Evolutionary conservation across 2,329 filamentous ascomycete genomes (phyloP).

Genomic region (Ramichloridium luteum): DNA sequence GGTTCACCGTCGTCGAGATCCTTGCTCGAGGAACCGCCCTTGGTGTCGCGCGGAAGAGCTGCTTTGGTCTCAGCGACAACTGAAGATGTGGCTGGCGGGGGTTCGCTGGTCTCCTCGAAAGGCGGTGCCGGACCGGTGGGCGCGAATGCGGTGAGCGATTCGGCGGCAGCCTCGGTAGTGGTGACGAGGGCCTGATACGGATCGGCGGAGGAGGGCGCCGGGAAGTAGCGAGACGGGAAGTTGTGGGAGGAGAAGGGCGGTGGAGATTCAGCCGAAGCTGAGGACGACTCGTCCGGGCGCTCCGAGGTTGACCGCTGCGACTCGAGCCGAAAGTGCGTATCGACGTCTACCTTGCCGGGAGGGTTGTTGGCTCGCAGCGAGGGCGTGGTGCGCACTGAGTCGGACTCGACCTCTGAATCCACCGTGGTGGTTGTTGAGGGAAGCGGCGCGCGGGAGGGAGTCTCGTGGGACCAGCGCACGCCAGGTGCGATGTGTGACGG

Average conservation of each 20-base stretch:
- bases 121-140: constrained; percentile 34
- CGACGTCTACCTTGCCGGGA: constrained; percentile 20
- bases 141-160: constrained; percentile 38
- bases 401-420: constrained; percentile 22
- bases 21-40: constrained; percentile 62
- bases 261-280: constrained; percentile 40
- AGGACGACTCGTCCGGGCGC: constrained; percentile 17
- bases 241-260: constrained; percentile 55
- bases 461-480: neutral
- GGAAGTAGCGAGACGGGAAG: constrained; percentile 49
- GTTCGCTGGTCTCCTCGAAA: constrained; percentile 26
- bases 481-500: neutral
- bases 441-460: constrained; percentile 1
- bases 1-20: constrained; percentile 71
- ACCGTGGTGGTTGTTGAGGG: constrained; percentile 13
- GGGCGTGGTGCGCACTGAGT: constrained; percentile 23
- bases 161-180: constrained; percentile 19
- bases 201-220: constrained; percentile 36
- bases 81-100: constrained; percentile 38
- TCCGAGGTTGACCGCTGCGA: constrained; percentile 5
- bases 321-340: constrained; percentile 20
- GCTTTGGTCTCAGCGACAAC: constrained; percentile 67
- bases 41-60: constrained; percentile 69
- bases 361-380: constrained; percentile 18
- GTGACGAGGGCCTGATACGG: constrained; percentile 32